Base-by-base conservation (phyloP, 2,329 filamentous ascomycete species). In the Talaromyces sp. region DNA sequence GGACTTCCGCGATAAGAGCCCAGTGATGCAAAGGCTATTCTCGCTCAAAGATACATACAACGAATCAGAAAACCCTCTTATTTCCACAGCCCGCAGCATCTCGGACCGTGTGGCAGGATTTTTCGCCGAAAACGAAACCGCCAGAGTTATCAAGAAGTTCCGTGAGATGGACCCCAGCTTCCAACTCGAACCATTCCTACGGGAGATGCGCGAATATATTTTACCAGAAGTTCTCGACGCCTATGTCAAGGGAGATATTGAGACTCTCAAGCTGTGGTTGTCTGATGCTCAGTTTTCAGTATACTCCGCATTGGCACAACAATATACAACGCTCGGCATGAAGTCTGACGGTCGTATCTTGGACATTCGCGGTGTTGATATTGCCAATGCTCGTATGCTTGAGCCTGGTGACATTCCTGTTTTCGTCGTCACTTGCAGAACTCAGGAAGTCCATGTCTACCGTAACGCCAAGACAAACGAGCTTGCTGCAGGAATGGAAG, bases 61-160 rank as follows among this genome's bases (percentile, higher is more conserved):
- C 70, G 95, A 99, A 80, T 98, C 95, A 11, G 95, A 99, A 76
- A 99, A 99, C 78, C 94, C 95, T 6, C 84, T 99, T 51, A 92
- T 99, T 69, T 91, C 89, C 56, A 98, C 94, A 0, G 95, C 93
- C 1, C 90, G 95, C 75, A 93, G 92, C 77, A 97, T 99, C 71
- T 94, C 93, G 36, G 95, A 99, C 78, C 88, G 91, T 65, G 88
- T 99, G 45, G 92, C 91, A 56, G 93, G 95, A 31, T 99, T 97
- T 82, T 99, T 99, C 71, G 95, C 95, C 68, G 95, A 99, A 79
- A 99, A 98, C 78, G 95, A 99, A 82, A 97, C 93, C 0, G 95
- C 95, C 34, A 90, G 90, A 86, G 95, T 99, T 40, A 96, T 98
- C 82, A 98, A 97, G 83, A 96, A 94, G 79, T 96, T 99, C 84